Percentiles rank a stretch among this genome's conserved stretches.
Evolutionary conservation across 2,329 filamentous ascomycete genomes (phyloP).

Genomic region (Fusarium albidum): DNA sequence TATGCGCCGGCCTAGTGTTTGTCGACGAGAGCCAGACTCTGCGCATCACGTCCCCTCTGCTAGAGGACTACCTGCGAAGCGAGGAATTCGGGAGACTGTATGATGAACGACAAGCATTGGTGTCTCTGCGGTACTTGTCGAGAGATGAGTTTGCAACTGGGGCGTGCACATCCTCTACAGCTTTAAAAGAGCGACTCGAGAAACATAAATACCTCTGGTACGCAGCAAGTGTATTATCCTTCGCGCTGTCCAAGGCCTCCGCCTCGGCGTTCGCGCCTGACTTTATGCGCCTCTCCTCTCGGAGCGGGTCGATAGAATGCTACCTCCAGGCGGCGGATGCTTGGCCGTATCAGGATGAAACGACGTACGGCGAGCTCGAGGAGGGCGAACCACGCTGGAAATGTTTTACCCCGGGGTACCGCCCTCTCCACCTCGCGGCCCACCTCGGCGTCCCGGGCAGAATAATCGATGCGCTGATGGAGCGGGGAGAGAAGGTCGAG

Average conservation of each 20-base stretch:
- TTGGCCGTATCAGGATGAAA: background rate
- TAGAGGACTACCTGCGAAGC: background rate
- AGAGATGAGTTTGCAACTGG: background rate
- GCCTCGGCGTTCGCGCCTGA: background rate
- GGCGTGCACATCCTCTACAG: background rate
- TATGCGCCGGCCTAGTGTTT: background rate
- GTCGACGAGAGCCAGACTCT: background rate
- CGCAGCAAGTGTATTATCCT: background rate
- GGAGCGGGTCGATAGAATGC: background rate
- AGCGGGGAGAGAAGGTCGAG: background rate
- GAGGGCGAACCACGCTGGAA: background rate
- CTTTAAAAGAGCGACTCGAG: background rate
- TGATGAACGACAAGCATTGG: background rate
- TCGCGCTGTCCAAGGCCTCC: background rate
- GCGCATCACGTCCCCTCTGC: background rate
- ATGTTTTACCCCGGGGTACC: background rate
- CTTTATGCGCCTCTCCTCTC: slow-evolving; percentile 1
- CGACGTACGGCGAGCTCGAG: background rate
- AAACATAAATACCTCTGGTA: slow-evolving; percentile 10
- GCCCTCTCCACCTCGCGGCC: slow-evolving; percentile 4
- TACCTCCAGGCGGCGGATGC: slow-evolving; percentile 6
- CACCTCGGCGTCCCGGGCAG: background rate
- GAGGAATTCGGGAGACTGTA: background rate
- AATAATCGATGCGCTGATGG: background rate
- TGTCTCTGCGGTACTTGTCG: background rate